Base-by-base conservation (phyloP, 345 rosid species). In the Cardiospermum halicacabum region DNA sequence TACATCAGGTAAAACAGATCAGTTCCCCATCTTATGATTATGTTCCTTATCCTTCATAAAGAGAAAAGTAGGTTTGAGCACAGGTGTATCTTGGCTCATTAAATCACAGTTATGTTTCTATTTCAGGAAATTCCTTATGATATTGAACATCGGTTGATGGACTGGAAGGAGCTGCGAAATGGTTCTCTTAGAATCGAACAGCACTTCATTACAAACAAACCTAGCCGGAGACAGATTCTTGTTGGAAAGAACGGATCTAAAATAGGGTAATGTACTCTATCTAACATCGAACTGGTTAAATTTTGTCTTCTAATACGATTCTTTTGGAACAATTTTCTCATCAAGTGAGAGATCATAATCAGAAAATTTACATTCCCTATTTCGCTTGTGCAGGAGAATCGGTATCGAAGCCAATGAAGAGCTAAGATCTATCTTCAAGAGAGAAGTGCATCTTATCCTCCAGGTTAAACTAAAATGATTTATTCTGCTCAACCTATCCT, bases 361-460 rank as follows among this genome's bases (percentile, higher is more conserved):
- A 9, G 12, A 31, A 21, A n/a, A n/a, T n/a, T n/a, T 40, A 28
- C 45, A 19, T 32, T 15, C 22, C 16, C 10, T 34, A 36, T 30
- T 32, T 67, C 2, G 51, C 11, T 27, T 66, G 24, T 51, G 27
- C 85, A 93, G 96, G 89, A 91, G 89, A 66, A 94, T 87, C 63
- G 99, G 99, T 26, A 71, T 84, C 0, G 97, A 94, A 81, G 99
- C 99, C 18, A 94, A 89, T 51, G 91, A 94, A 77, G 99, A 91
- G 77, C 82, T 94, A 56, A 81, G 92, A 74, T 81, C 87, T 64
- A 74, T 94, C 72, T 85, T 82, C 80, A 84, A 84, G 75, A 82
- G 85, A 68, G 80, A 91, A 67, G 86, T 89, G 64, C 97, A 91
- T 75, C 96, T 94, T 71, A 83, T 89, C 65, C 99, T 94, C 67